Percentiles rank a stretch among this genome's conserved stretches.
Evolutionary conservation across 2,329 filamentous ascomycete genomes (phyloP).

Genomic region (Beauveria sp.): DNA sequence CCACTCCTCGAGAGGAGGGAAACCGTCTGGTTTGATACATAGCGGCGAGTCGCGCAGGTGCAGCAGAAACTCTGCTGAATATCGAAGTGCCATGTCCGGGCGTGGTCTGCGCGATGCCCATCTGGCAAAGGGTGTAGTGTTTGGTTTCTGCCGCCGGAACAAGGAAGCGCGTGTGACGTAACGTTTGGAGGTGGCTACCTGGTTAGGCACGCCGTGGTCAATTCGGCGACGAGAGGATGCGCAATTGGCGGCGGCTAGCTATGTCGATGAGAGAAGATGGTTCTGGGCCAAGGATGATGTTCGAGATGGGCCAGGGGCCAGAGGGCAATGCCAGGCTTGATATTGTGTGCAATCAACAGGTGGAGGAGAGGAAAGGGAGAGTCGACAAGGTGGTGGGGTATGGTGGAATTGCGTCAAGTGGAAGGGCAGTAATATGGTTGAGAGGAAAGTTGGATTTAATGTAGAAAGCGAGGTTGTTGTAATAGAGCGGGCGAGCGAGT

Average conservation of each 20-base stretch:
- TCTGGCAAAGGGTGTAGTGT: constrained; percentile 16
- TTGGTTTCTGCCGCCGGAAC: background rate
- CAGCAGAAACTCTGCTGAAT: constrained; percentile 69
- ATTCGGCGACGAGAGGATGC: background rate
- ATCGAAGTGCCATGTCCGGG: constrained; percentile 51
- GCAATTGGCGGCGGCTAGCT: background rate
- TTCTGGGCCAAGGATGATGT: background rate
- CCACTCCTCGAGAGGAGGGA: constrained; percentile 88
- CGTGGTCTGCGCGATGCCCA: constrained; percentile 29
- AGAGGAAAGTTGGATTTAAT: background rate
- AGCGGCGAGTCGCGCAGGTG: constrained; percentile 74
- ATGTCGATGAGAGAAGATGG: background rate
- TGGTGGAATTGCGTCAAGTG: background rate
- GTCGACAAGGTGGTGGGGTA: background rate
- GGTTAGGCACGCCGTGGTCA: background rate
- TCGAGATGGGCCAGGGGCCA: background rate
- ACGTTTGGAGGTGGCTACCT: background rate
- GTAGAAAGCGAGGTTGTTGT: background rate
- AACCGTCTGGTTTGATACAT: constrained; percentile 67
- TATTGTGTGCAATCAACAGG: background rate
- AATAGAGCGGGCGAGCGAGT: background rate
- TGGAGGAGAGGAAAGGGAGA: constrained; percentile 6
- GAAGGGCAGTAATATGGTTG: background rate
- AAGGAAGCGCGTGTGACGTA: constrained; percentile 8
- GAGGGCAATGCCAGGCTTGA: background rate